Percentiles rank a stretch among this genome's conserved stretches.
Evolutionary conservation across 2,329 filamentous ascomycete species (phyloP).

Genomic region (Aspergillus sojae): DNA sequence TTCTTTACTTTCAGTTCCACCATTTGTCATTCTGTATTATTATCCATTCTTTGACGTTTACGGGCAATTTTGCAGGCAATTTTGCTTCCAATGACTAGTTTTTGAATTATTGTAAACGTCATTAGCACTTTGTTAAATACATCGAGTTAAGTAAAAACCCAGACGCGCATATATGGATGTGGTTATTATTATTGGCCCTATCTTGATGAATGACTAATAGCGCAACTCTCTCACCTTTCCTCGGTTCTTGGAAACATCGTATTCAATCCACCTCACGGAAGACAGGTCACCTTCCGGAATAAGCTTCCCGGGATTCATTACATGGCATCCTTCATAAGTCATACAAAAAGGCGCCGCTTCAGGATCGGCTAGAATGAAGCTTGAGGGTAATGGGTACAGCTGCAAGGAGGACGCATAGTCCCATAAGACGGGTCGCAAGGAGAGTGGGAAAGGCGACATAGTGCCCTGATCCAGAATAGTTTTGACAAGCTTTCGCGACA

Average conservation of each 20-base stretch:
- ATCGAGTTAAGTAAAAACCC: not conserved
- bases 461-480: conserved; percentile 90
- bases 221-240: conserved; percentile 67
- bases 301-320: conserved; percentile 86
- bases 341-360: conserved; percentile 81
- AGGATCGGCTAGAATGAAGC: conserved; percentile 78
- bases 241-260: conserved; percentile 65
- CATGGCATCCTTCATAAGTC: conserved; percentile 93
- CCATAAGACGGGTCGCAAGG: conserved; percentile 82
- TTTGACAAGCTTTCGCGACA: conserved; percentile 79
- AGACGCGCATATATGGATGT: not conserved
- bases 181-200: not conserved
- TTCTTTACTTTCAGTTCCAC: not conserved
- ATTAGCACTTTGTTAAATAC: not conserved
- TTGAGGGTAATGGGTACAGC: conserved; percentile 85
- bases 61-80: not conserved
- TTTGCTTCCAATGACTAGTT: not conserved
- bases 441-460: conserved; percentile 82
- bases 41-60: not conserved
- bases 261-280: conserved; percentile 83
- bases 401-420: conserved; percentile 77
- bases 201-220: conserved; percentile 44
- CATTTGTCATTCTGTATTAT: not conserved
- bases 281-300: conserved; percentile 69
- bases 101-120: not conserved